Base-by-base conservation (phyloP, 129 eudicot genomes). In the Chrysanthemum lavandulifolium region DNA sequence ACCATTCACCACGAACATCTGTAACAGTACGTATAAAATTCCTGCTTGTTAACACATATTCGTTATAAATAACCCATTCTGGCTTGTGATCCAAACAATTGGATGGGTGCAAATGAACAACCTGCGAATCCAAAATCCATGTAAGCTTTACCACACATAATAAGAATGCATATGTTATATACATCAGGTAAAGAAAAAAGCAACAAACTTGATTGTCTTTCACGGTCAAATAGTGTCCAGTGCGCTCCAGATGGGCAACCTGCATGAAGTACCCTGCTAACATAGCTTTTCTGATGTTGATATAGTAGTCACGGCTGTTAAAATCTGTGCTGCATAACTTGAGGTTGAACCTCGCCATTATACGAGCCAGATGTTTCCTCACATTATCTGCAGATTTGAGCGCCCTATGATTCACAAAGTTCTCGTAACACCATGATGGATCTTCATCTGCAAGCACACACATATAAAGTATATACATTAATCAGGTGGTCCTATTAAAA, bases 1-100 rank as follows among this genome's bases (percentile, higher is more conserved):
- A 94, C 98, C 98, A 94, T 86, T 90, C 98, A 50, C 98, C 98
- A 55, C 97, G 97, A 69, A 94, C 84, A 83, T 88, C 98, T 25
- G 98, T 87, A 33, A 94, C 98, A 10, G 97, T 94, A 12, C 98
- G 96, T 25, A 94, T 90, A 79, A 90, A 94, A 72, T 90, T 94
- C 78, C 98, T 83, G 82, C 89, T 94, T 23, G 98, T 94, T 14
- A 90, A 74, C 52, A 94, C 98, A 74, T 84, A 90, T 73, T 94
- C 98, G 29, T 94, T 90, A 69, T 94, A 94, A n/a, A 94, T 90
- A 58, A 94, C 98, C 98, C 98, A 94, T 70, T 94, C 98, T 1
- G 98, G 97, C 84, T 90, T 94, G 66, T 90, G 98, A 53, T 88
- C 98, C 73, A 94, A 82, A 81, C 98, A 90, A 81, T 94, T 90